A percentile compares a stretch with the other conserved stretches of the same genome.
Evolutionary conservation across 2,329 filamentous ascomycete species (phyloP).

Genomic region (Diplodia seriata): DNA sequence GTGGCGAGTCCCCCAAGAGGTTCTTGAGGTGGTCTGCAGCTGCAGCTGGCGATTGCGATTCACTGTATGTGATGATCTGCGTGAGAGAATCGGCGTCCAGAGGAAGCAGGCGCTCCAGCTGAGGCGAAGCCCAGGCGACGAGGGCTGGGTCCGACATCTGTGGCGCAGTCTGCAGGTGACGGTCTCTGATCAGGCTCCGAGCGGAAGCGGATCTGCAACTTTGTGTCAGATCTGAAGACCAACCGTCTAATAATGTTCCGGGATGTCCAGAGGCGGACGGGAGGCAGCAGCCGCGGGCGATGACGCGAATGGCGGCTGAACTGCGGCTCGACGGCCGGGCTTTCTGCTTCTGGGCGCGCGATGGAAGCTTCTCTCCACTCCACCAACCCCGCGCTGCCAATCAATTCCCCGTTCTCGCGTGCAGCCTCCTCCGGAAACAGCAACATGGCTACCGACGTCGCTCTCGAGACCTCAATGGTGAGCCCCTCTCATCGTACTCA

Average conservation of each 20-base stretch:
- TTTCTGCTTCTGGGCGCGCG: background rate
- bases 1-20: constrained; percentile 83
- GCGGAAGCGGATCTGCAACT: background rate
- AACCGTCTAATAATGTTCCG: background rate
- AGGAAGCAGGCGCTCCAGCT: constrained; percentile 80
- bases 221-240: background rate
- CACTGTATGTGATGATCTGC: constrained; percentile 83
- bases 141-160: constrained; percentile 6
- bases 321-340: background rate
- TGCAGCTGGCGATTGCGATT: constrained; percentile 75
- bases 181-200: background rate
- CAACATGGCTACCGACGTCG: constrained; percentile 76
- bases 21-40: constrained; percentile 87
- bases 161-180: background rate
- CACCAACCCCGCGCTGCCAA: background rate
- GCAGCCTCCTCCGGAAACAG: background rate
- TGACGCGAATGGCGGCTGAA: constrained; percentile 13
- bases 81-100: constrained; percentile 83
- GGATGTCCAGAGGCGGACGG: no score
- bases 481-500: constrained; percentile 35
- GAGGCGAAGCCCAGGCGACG: constrained; percentile 66
- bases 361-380: background rate
- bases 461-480: constrained; percentile 87
- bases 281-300: background rate
- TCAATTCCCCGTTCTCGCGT: background rate